Conservation (phyloP, 257 asterid genomes). For the Thymus mandschuricus region DNA sequence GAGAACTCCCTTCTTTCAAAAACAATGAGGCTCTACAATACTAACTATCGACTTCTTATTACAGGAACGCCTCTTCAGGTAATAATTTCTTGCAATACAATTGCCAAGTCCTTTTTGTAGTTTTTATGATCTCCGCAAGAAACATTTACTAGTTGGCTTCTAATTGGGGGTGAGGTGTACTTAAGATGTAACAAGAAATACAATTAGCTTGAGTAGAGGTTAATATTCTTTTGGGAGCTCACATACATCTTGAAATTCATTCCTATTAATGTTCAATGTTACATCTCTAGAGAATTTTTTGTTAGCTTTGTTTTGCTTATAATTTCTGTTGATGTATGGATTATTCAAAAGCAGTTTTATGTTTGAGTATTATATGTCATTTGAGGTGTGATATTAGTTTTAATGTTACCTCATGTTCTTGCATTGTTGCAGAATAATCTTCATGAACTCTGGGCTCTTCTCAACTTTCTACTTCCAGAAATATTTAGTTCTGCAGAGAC, state of each 20-base stretch:
- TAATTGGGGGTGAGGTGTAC: background rate
- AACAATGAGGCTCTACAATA: conserved; percentile 87
- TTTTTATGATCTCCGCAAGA: background rate
- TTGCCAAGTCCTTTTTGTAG: background rate
- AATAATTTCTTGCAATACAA: background rate
- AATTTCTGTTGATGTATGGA: background rate
- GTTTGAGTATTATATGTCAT: background rate
- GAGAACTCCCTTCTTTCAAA: conserved; percentile 96
- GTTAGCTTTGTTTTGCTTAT: background rate
- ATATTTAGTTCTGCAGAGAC: conserved; percentile 99
- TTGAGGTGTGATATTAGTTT: conserved; percentile 7
- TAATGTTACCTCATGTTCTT: conserved; percentile 27
- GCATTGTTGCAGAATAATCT: conserved; percentile 83
- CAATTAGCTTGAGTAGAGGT: conserved; percentile 6
- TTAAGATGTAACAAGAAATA: background rate
- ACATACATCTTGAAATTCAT: conserved; percentile 16
- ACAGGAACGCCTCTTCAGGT: conserved; percentile 99
- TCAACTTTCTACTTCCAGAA: conserved; percentile 96
- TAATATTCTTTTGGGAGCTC: background rate
- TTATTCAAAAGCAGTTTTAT: background rate
- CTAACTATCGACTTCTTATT: conserved; percentile 92
- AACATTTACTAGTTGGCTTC: background rate
- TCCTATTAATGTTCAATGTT: background rate
- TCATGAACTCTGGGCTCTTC: conserved; percentile 98
- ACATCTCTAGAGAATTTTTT: background rate